Evolutionary conservation across 495 filamentous ascomycete species (phyloP).

Genomic region (Tuber melanosporum): DNA sequence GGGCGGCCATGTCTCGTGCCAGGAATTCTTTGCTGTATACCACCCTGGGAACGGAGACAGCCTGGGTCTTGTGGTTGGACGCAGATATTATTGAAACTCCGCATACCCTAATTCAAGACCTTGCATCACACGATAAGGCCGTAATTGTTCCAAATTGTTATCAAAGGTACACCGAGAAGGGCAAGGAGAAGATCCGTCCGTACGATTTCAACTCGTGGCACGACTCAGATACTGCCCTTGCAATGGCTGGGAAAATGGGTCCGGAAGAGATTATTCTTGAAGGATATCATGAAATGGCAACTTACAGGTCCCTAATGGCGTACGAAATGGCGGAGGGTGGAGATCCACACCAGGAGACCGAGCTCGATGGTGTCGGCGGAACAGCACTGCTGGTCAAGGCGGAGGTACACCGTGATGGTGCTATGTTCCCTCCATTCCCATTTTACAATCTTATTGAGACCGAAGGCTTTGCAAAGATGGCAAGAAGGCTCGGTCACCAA

Average conservation of each 20-base stretch:
- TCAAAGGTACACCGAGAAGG: conserved; percentile 73
- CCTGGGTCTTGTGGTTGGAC: conserved; percentile 96
- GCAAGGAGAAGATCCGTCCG: conserved; percentile 63
- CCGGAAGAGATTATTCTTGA: conserved; percentile 86
- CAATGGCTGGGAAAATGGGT: conserved; percentile 70
- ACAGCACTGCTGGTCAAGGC: conserved; percentile 93
- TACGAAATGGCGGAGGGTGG: conserved; percentile 59
- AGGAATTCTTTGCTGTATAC: conserved; percentile 93
- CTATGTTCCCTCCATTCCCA: conserved; percentile 95
- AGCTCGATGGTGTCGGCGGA: conserved; percentile 87
- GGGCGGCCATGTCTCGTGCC: conserved; percentile 85
- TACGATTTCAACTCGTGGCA: conserved; percentile 99
- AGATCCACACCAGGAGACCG: conserved; percentile 57
- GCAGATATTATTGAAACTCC: conserved; percentile 89
- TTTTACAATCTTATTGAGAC: conserved; percentile 98
- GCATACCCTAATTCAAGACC: conserved; percentile 78
- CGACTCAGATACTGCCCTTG: conserved; percentile 69
- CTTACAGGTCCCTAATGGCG: conserved; percentile 89
- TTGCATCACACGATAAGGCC: conserved; percentile 75
- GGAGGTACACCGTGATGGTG: conserved; percentile 92
- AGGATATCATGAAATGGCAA: conserved; percentile 86
- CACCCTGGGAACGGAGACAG: conserved; percentile 86
- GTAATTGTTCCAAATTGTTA: conserved; percentile 93
- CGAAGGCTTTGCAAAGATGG: conserved; percentile 98
- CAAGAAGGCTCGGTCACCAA: conserved; percentile 73